Percentiles rank a stretch among this genome's conserved stretches.
Conservation (phyloP, 73 alveolate species). For the Blepharisma japonicum region DNA sequence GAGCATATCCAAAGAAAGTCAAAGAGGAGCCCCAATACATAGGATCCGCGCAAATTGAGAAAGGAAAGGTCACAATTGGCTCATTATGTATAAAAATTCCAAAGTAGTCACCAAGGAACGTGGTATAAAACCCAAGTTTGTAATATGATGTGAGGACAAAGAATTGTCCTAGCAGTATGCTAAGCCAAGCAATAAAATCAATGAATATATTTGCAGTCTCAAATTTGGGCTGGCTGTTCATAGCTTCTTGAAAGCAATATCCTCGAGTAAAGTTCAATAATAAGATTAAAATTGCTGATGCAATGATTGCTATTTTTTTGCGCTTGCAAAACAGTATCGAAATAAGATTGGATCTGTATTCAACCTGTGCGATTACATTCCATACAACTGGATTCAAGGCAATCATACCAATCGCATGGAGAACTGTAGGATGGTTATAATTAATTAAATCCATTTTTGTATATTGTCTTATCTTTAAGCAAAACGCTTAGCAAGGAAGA, state of each 20-base stretch:
- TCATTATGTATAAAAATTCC: constrained; percentile 4
- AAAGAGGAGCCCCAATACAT: constrained; percentile 22
- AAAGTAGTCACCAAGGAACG: constrained; percentile 12
- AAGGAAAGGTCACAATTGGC: constrained; percentile 8
- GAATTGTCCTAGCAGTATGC: background rate
- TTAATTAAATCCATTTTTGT: no score
- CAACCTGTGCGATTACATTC: constrained; percentile 15
- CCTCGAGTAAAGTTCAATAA: background rate
- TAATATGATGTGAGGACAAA: background rate
- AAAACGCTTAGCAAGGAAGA: no score
- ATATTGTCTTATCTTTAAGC: no score
- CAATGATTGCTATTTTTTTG: constrained; percentile 13
- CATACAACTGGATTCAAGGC: background rate
- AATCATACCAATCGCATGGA: background rate
- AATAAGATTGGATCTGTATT: background rate
- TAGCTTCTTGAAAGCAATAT: background rate
- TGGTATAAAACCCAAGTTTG: constrained; percentile 15
- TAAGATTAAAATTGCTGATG: background rate
- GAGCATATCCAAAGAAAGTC: constrained; percentile 9
- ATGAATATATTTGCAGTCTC: background rate
- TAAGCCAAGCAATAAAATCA: background rate
- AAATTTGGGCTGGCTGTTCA: constrained; percentile 8
- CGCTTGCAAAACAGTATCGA: background rate
- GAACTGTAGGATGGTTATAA: no score
- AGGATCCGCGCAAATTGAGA: background rate